phyloP scores from a whole-genome alignment of 768 basidiomycete genomes.

The Auriscalpium microsporum region DNA sequence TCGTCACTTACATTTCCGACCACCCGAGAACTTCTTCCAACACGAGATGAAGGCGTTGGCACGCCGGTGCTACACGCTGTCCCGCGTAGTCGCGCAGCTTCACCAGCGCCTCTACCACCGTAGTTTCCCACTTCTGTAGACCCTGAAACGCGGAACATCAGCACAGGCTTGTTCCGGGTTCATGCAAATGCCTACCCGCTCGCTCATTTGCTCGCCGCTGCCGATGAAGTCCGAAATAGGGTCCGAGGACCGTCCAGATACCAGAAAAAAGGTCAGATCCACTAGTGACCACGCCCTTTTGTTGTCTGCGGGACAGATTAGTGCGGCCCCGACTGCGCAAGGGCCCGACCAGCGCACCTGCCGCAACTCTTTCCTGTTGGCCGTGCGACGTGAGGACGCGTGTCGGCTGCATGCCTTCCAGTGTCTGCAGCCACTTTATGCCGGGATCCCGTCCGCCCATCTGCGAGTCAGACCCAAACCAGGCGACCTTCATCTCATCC shows the following conservation, averaged over 20 bases:
- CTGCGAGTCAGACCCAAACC: slow-evolving; percentile 63
- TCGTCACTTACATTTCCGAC: slow-evolving; percentile 53
- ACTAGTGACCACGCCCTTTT: slow-evolving; percentile 54
- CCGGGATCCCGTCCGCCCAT: slow-evolving; percentile 68
- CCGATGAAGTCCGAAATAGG: slow-evolving; percentile 66
- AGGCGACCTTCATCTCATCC: slow-evolving; percentile 62
- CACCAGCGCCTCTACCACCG: slow-evolving; percentile 58
- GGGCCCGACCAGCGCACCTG: neutral
- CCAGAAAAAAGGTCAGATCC: slow-evolving; percentile 62
- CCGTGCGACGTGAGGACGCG: too few relatives aligned
- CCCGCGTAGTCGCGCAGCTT: slow-evolving; percentile 70
- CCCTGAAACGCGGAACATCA: slow-evolving; percentile 35
- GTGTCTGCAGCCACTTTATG: slow-evolving; percentile 57
- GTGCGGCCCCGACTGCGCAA: neutral
- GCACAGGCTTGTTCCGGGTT: neutral
- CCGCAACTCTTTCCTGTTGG: neutral
- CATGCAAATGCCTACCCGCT: slow-evolving; percentile 44
- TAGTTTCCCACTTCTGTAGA: slow-evolving; percentile 76
- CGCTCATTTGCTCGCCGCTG: slow-evolving; percentile 73
- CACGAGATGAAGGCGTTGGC: slow-evolving; percentile 68
- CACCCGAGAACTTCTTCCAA: slow-evolving; percentile 75
- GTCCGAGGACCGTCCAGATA: slow-evolving; percentile 66
- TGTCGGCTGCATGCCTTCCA: slow-evolving; percentile 39
- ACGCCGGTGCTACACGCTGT: slow-evolving; percentile 61
- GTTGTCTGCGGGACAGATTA: slow-evolving; percentile 29